These are phyloP conservation scores for Ogataea neopini DNA, from an alignment of 805 yeast genomes.

Conservation along the genomic window DNA sequence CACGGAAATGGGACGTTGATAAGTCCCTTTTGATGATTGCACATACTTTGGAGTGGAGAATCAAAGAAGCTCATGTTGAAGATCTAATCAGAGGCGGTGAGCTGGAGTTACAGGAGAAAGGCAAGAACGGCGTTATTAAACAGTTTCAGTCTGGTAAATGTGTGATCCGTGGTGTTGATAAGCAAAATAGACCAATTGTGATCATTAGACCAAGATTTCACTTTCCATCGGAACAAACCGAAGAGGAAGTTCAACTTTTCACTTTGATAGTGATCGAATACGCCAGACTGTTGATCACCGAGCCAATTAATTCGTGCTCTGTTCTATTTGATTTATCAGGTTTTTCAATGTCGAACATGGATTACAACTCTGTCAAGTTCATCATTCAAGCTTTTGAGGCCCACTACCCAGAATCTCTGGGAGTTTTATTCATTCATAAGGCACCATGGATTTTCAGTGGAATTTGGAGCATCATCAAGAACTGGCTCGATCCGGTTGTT, in stretches of 20 bases:
- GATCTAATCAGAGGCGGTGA: conserved; percentile 72
- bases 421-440: conserved; percentile 79
- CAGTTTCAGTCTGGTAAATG: conserved; percentile 72
- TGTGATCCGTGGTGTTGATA: conserved; percentile 72
- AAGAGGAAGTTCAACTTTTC: conserved; percentile 71
- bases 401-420: conserved; percentile 93
- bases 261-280: conserved; percentile 79
- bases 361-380: conserved; percentile 86
- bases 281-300: conserved; percentile 71
- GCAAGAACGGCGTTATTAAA: conserved; percentile 46
- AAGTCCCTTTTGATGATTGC: conserved; percentile 70
- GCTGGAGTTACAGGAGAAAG: conserved; percentile 49
- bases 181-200: conserved; percentile 74
- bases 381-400: conserved; percentile 90
- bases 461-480: conserved; percentile 88
- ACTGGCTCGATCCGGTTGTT: conserved; percentile 96
- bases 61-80: conserved; percentile 59
- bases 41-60: conserved; percentile 77
- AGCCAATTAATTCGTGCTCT: conserved; percentile 77
- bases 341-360: conserved; percentile 90
- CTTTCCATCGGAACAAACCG: conserved; percentile 62
- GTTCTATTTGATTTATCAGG: conserved; percentile 85
- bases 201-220: conserved; percentile 80
- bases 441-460: conserved; percentile 98
- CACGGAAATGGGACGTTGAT: conserved; percentile 81